These are phyloP conservation scores for Cardamine occulta DNA, from an alignment of 345 rosid species.

Conservation along the genomic window DNA sequence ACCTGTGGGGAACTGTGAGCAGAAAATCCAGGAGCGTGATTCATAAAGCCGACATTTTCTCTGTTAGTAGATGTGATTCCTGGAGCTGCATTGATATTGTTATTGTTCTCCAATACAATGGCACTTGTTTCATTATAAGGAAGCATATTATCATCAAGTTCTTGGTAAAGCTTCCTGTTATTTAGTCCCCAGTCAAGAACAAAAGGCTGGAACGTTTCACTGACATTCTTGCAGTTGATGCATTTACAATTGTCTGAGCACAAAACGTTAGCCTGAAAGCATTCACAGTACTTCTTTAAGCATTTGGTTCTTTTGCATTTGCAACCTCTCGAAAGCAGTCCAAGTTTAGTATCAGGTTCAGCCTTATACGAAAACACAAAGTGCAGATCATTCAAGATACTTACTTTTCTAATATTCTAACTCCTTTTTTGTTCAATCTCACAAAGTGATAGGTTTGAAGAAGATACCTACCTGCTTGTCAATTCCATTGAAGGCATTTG, in stretches of 20 bases:
- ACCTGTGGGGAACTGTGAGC: constrained; percentile 28
- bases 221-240: constrained; percentile 49
- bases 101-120: neutral
- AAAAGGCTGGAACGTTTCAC: constrained; percentile 17
- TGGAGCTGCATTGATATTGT: constrained; percentile 4
- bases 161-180: constrained; percentile 18
- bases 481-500: constrained; percentile 51
- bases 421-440: no score
- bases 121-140: no score
- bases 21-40: neutral
- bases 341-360: constrained; percentile 35
- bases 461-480: constrained; percentile 43
- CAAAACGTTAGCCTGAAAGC: constrained; percentile 56
- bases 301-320: constrained; percentile 58
- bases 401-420: neutral
- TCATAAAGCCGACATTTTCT: constrained; percentile 6
- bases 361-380: constrained; percentile 39
- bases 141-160: constrained; percentile 26
- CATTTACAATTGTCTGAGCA: constrained; percentile 66
- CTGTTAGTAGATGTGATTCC: constrained; percentile 2
- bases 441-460: neutral
- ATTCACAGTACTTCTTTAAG: constrained; percentile 64
- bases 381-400: constrained; percentile 19
- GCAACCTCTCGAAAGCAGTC: constrained; percentile 56
- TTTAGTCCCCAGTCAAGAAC: constrained; percentile 8